Evolutionary conservation across 176 grass and related monocot species (phyloP).

Genomic region (Pontederia crassipes): DNA sequence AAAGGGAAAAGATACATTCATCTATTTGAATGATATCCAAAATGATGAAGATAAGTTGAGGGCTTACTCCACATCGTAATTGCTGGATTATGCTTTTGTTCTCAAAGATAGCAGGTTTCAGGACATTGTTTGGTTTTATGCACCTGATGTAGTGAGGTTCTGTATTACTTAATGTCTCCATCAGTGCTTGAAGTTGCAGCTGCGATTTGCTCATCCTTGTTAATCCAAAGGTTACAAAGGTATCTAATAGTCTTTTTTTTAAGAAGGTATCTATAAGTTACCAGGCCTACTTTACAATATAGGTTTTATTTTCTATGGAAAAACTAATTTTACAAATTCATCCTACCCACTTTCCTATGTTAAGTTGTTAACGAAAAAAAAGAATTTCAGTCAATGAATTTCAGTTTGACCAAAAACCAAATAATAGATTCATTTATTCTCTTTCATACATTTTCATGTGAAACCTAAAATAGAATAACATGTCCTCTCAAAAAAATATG

Average conservation of each 20-base stretch:
- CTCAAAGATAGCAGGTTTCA: slow-evolving; percentile 88
- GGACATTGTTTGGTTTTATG: slow-evolving; percentile 93
- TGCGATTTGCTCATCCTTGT: slow-evolving; percentile 25
- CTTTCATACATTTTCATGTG: no score
- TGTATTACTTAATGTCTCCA: slow-evolving; percentile 87
- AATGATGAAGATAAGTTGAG: background rate
- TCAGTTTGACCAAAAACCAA: no score
- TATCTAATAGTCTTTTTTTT: background rate
- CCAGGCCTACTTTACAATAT: no score
- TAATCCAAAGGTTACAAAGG: background rate
- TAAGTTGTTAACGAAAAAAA: no score
- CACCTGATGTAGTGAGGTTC: slow-evolving; percentile 99
- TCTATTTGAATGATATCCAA: background rate
- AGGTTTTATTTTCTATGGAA: no score
- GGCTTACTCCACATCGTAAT: slow-evolving; percentile 87
- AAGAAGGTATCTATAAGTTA: background rate
- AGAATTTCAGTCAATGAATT: no score
- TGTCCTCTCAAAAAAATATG: no score
- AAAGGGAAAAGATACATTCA: background rate
- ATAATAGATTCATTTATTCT: no score
- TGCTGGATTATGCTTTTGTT: slow-evolving; percentile 86
- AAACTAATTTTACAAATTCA: no score
- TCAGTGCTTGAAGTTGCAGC: slow-evolving; percentile 84
- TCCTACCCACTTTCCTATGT: no score
- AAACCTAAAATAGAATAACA: no score